These are phyloP conservation scores for Plectosphaerella cucumerina DNA, from an alignment of 2,329 filamentous ascomycete species.

Conservation along the genomic window DNA sequence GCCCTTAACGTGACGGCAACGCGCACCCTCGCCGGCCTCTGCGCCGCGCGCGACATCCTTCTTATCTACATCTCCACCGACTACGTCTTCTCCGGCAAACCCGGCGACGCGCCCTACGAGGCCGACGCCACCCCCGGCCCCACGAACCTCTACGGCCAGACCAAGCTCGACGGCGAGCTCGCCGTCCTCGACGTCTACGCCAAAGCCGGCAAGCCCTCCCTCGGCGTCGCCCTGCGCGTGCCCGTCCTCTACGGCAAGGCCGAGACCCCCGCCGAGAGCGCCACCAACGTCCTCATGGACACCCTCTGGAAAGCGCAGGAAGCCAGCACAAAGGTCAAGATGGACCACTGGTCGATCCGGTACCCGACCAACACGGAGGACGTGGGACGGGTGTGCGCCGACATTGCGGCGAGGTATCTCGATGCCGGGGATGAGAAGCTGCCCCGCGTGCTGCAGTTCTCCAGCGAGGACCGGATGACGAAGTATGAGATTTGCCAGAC, in stretches of 20 bases:
- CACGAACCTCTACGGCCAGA: slow-evolving; percentile 70
- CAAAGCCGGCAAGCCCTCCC: slow-evolving; percentile 41
- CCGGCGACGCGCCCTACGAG: slow-evolving; percentile 82
- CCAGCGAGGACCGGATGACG: slow-evolving; percentile 79
- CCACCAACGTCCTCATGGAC: slow-evolving; percentile 78
- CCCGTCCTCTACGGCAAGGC: slow-evolving; percentile 82
- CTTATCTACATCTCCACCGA: slow-evolving; percentile 80
- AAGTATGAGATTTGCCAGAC: slow-evolving; percentile 84
- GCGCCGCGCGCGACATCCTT: slow-evolving; percentile 55
- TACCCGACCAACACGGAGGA: slow-evolving; percentile 91
- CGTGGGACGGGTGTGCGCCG: slow-evolving; percentile 72
- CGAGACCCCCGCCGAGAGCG: slow-evolving; percentile 68
- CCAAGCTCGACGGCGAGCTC: slow-evolving; percentile 55
- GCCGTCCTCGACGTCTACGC: slow-evolving; percentile 63
- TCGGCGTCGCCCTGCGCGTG: slow-evolving; percentile 70
- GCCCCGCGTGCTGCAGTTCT: slow-evolving; percentile 76
- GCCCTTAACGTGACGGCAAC: slow-evolving; percentile 73
- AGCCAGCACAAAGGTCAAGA: slow-evolving; percentile 57
- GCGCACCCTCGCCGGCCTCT: slow-evolving; percentile 59
- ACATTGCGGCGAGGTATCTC: slow-evolving; percentile 68
- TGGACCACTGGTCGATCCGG: slow-evolving; percentile 82
- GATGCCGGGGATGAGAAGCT: slow-evolving; percentile 45
- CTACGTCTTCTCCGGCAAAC: slow-evolving; percentile 70
- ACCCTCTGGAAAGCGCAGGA: slow-evolving; percentile 70
- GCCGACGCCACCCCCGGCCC: slow-evolving; percentile 59